These are phyloP conservation scores for Bipolaris cookei DNA, from an alignment of 2,329 filamentous ascomycete genomes.

Conservation along the genomic window DNA sequence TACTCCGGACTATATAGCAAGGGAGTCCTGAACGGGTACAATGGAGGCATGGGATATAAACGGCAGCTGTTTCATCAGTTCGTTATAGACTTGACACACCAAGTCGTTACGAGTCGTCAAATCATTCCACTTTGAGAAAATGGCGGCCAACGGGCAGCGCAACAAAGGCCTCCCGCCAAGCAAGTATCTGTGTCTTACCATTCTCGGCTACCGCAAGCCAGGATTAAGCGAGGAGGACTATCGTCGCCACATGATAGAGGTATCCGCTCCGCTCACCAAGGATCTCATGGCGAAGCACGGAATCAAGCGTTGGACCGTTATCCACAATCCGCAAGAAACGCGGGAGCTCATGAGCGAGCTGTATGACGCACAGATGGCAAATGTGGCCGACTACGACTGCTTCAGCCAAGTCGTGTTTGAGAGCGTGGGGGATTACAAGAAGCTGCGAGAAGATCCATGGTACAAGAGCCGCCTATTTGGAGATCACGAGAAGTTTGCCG, in stretches of 20 bases:
- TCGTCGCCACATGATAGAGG: slow-evolving; percentile 55
- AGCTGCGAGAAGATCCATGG: slow-evolving; percentile 58
- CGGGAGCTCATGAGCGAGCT: slow-evolving; percentile 48
- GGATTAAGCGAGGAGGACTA: slow-evolving; percentile 60
- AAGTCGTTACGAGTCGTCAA: not conserved
- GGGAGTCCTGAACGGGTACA: not conserved
- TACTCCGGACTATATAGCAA: not conserved
- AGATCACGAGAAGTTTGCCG: slow-evolving; percentile 60
- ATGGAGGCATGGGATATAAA: not conserved
- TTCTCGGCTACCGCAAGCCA: slow-evolving; percentile 56
- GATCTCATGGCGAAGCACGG: slow-evolving; percentile 60
- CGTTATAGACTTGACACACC: not conserved
- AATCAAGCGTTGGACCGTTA: slow-evolving; percentile 55
- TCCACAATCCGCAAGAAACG: slow-evolving; percentile 51
- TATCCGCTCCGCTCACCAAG: slow-evolving; percentile 56
- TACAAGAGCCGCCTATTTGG: slow-evolving; percentile 54
- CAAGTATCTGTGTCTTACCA: slow-evolving; percentile 55
- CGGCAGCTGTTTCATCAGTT: not conserved
- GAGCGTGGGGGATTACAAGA: slow-evolving; percentile 55
- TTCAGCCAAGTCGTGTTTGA: slow-evolving; percentile 59
- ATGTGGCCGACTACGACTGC: slow-evolving; percentile 59
- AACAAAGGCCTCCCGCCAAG: slow-evolving; percentile 2
- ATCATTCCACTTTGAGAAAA: not conserved
- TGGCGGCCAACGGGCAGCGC: not conserved
- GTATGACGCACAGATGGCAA: slow-evolving; percentile 56